A percentile compares a stretch with the other conserved stretches of the same genome.
These are phyloP conservation scores for Dictyophora rubrovolvata DNA, from an alignment of 768 basidiomycete species.

Conservation along the genomic window DNA sequence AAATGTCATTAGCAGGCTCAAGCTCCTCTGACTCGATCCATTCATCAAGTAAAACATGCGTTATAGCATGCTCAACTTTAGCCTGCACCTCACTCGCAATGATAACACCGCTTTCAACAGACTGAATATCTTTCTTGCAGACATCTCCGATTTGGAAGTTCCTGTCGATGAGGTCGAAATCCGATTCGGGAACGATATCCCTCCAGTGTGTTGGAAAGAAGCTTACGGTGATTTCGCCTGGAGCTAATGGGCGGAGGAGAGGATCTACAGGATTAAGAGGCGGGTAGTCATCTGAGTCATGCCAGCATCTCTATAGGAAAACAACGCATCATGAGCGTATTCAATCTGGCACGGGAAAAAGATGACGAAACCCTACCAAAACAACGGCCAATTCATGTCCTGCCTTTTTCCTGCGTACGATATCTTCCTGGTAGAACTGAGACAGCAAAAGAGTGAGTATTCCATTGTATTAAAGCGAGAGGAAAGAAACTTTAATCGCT, in stretches of 20 bases:
- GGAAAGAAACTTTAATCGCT: too few species aligned
- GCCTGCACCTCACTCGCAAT: constrained; percentile 50
- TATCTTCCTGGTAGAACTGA: constrained; percentile 33
- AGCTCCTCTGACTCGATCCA: constrained; percentile 58
- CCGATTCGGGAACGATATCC: constrained; percentile 62
- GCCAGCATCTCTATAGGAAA: constrained; percentile 66
- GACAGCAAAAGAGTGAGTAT: background rate
- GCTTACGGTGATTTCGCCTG: constrained; percentile 77
- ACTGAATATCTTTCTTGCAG: constrained; percentile 69
- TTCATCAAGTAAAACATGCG: constrained; percentile 41
- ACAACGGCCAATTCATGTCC: constrained; percentile 48
- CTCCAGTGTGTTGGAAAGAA: constrained; percentile 47
- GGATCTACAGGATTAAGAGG: constrained; percentile 41
- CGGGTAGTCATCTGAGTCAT: constrained; percentile 68
- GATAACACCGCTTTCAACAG: constrained; percentile 69
- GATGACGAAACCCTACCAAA: constrained; percentile 36
- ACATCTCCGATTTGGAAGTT: constrained; percentile 69
- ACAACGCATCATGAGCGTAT: background rate
- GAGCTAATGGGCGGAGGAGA: constrained; percentile 60
- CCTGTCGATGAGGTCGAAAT: constrained; percentile 65
- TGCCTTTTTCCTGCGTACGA: constrained; percentile 24
- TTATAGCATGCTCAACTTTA: constrained; percentile 69
- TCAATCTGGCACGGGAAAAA: background rate
- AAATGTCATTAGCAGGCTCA: constrained; percentile 46
- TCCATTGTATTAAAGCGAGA: background rate